These are phyloP conservation scores for Crithidia expoeki DNA, from an alignment of 208 protist species.

Conservation along the genomic window DNA sequence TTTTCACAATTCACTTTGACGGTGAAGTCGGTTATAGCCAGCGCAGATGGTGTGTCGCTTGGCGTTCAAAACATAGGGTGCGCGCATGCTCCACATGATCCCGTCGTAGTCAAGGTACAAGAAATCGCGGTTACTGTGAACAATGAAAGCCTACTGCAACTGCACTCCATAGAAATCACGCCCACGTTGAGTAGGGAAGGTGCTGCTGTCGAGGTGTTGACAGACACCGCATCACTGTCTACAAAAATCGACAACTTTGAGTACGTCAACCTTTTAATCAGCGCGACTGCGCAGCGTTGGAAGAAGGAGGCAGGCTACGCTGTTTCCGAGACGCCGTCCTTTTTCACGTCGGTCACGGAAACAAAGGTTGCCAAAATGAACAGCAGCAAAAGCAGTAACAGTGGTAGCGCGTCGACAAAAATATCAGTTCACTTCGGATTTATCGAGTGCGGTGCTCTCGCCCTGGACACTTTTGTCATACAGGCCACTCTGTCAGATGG, in stretches of 20 bases:
- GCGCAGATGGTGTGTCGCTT: constrained; percentile 16
- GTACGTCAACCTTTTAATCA: constrained; percentile 22
- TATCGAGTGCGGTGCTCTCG: constrained; percentile 31
- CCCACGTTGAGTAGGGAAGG: background rate
- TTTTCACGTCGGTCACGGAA: background rate
- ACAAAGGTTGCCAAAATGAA: background rate
- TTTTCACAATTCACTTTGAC: constrained; percentile 19
- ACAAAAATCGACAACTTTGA: constrained; percentile 30
- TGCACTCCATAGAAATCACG: constrained; percentile 19
- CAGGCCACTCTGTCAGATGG: constrained; percentile 29
- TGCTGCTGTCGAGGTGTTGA: constrained; percentile 8
- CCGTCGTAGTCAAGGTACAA: constrained; percentile 13
- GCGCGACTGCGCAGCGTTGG: constrained; percentile 16
- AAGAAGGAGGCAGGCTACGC: constrained; percentile 9
- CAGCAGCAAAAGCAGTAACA: background rate
- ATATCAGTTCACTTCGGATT: constrained; percentile 18
- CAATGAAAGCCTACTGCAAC: constrained; percentile 13
- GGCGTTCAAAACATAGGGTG: background rate
- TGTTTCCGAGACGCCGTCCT: background rate
- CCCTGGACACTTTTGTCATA: constrained; percentile 23
- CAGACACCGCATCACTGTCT: constrained; percentile 18
- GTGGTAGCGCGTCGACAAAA: background rate
- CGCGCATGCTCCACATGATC: background rate
- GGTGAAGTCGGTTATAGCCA: constrained; percentile 14
- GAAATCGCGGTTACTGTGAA: constrained; percentile 10